Percentiles rank a stretch among this genome's conserved stretches.
Evolutionary conservation across 2,329 filamentous ascomycete genomes (phyloP).

Genomic region (Chaetothyriales sp.): DNA sequence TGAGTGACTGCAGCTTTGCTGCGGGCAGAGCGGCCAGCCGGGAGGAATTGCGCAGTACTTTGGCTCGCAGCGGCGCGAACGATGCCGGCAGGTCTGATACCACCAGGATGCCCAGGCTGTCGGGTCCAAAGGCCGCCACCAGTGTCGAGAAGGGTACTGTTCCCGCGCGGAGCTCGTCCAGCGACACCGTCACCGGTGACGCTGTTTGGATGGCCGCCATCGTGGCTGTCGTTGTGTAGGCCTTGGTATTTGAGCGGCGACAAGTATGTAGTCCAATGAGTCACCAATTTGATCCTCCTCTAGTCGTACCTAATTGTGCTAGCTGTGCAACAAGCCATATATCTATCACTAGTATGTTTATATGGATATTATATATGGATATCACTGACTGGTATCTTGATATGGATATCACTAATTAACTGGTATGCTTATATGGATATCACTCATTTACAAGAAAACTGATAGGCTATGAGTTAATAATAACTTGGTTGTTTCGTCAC

Average conservation of each 20-base stretch:
- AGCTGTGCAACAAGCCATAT: no score
- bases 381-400: no score
- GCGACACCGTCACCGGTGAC: constrained; percentile 13
- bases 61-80: constrained; percentile 58
- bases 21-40: constrained; percentile 71
- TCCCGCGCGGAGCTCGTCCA: constrained; percentile 11
- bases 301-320: no score
- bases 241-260: neutral
- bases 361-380: no score
- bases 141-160: constrained; percentile 32
- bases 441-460: no score
- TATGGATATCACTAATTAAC: no score
- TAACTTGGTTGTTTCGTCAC: no score
- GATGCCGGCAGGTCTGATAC: constrained; percentile 67
- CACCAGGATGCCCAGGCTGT: constrained; percentile 83
- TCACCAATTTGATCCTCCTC: no score
- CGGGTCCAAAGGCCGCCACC: constrained; percentile 67
- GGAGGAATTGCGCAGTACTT: constrained; percentile 71
- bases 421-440: no score
- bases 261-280: no score
- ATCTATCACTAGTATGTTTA: no score
- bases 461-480: no score
- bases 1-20: constrained; percentile 46
- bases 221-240: neutral
- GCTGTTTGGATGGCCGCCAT: constrained; percentile 10